Percentiles rank a stretch among this genome's conserved stretches.
Conservation (phyloP, 2,329 filamentous ascomycete species). For the Exophiala bonariae region DNA sequence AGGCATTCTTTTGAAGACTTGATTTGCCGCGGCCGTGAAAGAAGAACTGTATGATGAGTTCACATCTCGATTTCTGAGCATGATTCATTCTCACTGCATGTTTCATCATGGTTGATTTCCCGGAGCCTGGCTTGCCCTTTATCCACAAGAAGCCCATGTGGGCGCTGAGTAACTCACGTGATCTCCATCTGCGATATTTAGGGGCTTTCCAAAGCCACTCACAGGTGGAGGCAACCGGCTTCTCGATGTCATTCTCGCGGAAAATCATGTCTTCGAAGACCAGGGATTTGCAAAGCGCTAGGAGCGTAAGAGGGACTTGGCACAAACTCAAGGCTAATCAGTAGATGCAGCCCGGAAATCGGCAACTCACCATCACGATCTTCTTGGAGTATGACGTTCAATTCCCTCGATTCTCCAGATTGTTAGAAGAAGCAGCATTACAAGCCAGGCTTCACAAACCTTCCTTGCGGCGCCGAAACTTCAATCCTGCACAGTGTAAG, state of each 20-base stretch:
- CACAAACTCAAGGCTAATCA: no score
- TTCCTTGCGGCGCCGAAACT: background rate
- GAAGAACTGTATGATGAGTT: no score
- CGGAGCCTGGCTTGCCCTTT: slow-evolving; percentile 40
- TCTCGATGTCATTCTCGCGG: background rate
- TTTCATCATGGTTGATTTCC: slow-evolving; percentile 49
- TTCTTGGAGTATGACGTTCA: no score
- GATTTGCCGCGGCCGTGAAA: no score
- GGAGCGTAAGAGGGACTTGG: background rate
- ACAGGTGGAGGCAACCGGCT: background rate
- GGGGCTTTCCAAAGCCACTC: background rate
- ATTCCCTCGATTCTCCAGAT: background rate
- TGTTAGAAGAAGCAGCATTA: background rate
- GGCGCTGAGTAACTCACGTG: background rate
- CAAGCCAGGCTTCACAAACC: background rate
- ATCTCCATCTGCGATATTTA: background rate
- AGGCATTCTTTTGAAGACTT: no score
- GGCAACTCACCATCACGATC: no score
- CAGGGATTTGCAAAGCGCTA: background rate
- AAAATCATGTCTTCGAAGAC: background rate
- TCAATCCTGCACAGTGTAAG: background rate
- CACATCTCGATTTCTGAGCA: no score
- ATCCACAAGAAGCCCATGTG: slow-evolving; percentile 8
- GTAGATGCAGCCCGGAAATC: no score
- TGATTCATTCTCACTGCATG: no score